A percentile compares a stretch with the other conserved stretches of the same genome.
Evolutionary conservation across 352 stramenopile genomes (phyloP).

Genomic region (Phytophthora palmivora): DNA sequence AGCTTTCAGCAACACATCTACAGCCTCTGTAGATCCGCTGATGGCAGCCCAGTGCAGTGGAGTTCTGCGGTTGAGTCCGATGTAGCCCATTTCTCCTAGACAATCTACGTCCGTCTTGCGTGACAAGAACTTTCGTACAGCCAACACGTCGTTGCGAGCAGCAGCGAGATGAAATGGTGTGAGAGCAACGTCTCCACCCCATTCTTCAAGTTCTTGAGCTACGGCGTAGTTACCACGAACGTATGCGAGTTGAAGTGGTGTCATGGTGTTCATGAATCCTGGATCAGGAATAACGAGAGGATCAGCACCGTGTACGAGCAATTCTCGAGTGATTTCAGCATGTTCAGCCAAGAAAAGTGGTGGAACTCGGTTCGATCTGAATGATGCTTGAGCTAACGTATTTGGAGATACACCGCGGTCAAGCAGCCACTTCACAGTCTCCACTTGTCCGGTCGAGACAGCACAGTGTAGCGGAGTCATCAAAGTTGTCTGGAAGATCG

Average conservation of each 20-base stretch:
- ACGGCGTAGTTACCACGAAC: too few species aligned
- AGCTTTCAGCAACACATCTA: too few species aligned
- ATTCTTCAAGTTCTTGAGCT: constrained; percentile 73
- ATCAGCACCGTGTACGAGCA: constrained; percentile 63
- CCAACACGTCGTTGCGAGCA: constrained; percentile 52
- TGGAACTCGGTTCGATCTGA: constrained; percentile 63
- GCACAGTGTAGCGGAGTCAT: constrained; percentile 76
- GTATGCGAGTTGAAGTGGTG: constrained; percentile 71
- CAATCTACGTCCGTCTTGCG: constrained; percentile 57
- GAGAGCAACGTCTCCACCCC: too few species aligned
- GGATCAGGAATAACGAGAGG: constrained; percentile 68
- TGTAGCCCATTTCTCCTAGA: too few species aligned
- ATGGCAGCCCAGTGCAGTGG: too few species aligned
- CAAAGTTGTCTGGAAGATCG: constrained; percentile 74
- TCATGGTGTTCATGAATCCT: constrained; percentile 79
- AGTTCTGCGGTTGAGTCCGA: too few species aligned
- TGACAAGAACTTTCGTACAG: constrained; percentile 61
- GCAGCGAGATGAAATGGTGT: constrained; percentile 70
- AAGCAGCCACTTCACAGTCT: constrained; percentile 68
- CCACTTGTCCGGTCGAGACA: constrained; percentile 61
- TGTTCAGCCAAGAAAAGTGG: constrained; percentile 78
- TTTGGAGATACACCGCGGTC: constrained; percentile 43
- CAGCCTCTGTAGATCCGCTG: constrained; percentile 51
- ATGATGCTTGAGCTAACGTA: constrained; percentile 49
- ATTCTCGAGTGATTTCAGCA: constrained; percentile 52